These are phyloP conservation scores for Fraxinus velutina DNA, from an alignment of 305 asterid species.

Conservation along the genomic window DNA sequence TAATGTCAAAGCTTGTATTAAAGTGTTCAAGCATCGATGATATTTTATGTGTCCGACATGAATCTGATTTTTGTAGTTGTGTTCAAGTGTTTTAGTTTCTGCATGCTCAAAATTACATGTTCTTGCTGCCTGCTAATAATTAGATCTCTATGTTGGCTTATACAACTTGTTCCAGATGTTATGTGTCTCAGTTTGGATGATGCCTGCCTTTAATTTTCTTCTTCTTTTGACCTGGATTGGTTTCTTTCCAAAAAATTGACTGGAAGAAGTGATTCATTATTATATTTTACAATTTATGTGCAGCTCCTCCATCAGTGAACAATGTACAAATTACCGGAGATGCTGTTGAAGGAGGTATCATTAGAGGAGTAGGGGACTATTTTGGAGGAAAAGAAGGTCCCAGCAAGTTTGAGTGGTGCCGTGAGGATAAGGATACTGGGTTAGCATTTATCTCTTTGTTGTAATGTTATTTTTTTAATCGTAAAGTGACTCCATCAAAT, in stretches of 20 bases:
- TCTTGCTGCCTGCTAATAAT: background rate
- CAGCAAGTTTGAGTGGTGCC: constrained; percentile 93
- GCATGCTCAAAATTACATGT: background rate
- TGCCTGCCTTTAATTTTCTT: background rate
- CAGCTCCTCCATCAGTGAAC: constrained; percentile 97
- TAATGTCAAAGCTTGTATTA: background rate
- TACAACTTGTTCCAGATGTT: background rate
- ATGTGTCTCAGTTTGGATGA: background rate
- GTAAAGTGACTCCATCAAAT: constrained; percentile 23
- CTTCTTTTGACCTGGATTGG: constrained; percentile 3
- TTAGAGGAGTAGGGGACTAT: constrained; percentile 77
- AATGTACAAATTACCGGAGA: constrained; percentile 79
- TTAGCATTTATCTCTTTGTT: constrained; percentile 40
- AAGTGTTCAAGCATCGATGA: background rate
- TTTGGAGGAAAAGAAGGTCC: constrained; percentile 99
- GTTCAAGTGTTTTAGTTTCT: constrained; percentile 6
- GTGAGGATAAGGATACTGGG: constrained; percentile 78
- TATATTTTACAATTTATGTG: constrained; percentile 30
- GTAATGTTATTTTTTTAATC: constrained; percentile 4
- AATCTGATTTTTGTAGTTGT: constrained; percentile 1
- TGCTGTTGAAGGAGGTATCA: constrained; percentile 63
- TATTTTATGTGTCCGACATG: background rate
- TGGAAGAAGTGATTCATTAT: background rate
- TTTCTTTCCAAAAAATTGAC: background rate
- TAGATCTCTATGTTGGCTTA: background rate